phyloP scores from a whole-genome alignment of 2,329 filamentous ascomycete species.

The Penicillium crustosum region DNA sequence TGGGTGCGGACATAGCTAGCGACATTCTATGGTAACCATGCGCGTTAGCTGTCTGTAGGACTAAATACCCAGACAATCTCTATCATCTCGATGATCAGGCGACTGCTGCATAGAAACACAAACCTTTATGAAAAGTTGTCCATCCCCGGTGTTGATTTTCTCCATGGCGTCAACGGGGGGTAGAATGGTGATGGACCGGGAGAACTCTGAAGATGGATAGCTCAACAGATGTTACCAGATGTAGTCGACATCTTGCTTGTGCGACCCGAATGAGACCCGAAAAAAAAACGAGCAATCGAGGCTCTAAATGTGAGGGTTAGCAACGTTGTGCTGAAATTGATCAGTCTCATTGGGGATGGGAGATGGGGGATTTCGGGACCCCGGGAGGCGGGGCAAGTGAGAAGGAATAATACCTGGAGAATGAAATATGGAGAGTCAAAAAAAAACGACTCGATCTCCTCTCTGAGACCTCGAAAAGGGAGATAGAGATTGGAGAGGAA shows the following conservation, averaged over 20 bases:
- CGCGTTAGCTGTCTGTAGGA: slow-evolving; percentile 4
- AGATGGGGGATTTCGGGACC: neutral
- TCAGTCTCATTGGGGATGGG: neutral
- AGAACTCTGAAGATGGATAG: slow-evolving; percentile 38
- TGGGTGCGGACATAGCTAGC: slow-evolving; percentile 95
- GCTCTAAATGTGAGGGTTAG: slow-evolving; percentile 10
- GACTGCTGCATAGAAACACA: neutral
- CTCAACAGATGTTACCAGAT: slow-evolving; percentile 35
- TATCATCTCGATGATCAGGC: neutral
- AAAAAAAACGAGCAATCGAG: slow-evolving; percentile 9
- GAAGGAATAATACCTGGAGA: slow-evolving; percentile 1
- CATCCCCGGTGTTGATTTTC: slow-evolving; percentile 52
- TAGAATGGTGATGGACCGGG: slow-evolving; percentile 29
- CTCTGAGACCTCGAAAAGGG: neutral
- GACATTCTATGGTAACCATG: slow-evolving; percentile 66
- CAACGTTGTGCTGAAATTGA: neutral
- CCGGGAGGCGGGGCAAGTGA: neutral
- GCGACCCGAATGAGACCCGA: slow-evolving; percentile 15
- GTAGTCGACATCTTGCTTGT: slow-evolving; percentile 39
- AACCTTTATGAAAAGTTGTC: slow-evolving; percentile 52
- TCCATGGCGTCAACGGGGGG: slow-evolving; percentile 42
- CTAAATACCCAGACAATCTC: neutral
- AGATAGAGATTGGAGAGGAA: slow-evolving; percentile 3
- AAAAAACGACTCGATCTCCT: neutral
- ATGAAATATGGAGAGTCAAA: neutral